Evolutionary conservation across 805 yeast species (phyloP).

Genomic region (Candida quercuum): DNA sequence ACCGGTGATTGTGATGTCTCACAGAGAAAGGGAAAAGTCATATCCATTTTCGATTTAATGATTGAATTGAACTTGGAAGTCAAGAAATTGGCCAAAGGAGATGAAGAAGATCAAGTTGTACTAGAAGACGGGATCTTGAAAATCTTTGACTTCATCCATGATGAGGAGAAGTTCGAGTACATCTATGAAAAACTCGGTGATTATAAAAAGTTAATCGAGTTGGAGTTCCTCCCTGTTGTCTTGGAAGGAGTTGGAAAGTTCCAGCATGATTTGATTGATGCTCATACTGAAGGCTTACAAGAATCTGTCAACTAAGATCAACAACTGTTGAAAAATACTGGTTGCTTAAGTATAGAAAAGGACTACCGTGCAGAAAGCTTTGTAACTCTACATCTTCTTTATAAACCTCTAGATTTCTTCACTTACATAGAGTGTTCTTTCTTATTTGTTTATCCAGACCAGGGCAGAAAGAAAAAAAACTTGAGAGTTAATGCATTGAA

Average conservation of each 20-base stretch:
- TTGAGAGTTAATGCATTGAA: too few relatives aligned
- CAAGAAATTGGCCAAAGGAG: slow-evolving; percentile 27
- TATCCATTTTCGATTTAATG: slow-evolving; percentile 66
- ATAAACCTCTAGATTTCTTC: too few relatives aligned
- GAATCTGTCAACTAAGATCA: too few relatives aligned
- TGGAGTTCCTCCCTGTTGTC: slow-evolving; percentile 47
- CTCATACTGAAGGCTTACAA: slow-evolving; percentile 61
- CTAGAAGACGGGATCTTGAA: slow-evolving; percentile 38
- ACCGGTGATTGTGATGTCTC: slow-evolving; percentile 79
- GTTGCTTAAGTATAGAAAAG: too few relatives aligned
- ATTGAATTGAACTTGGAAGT: slow-evolving; percentile 43
- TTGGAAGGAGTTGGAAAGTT: slow-evolving; percentile 45
- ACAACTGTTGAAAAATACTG: too few relatives aligned
- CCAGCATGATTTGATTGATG: slow-evolving; percentile 54
- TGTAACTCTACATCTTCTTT: too few relatives aligned
- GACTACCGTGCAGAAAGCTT: too few relatives aligned
- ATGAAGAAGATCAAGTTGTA: slow-evolving; percentile 9
- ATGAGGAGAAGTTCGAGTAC: slow-evolving; percentile 64
- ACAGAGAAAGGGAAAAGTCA: slow-evolving; percentile 77
- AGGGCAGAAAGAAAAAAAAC: too few relatives aligned
- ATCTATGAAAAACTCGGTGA: slow-evolving; percentile 40
- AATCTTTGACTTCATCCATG: slow-evolving; percentile 72
- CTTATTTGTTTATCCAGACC: too few relatives aligned
- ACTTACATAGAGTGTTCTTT: too few relatives aligned
- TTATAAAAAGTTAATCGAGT: slow-evolving; percentile 33